Percentiles rank a stretch among this genome's conserved stretches.
These are phyloP conservation scores for Cercophora newfieldiana DNA, from an alignment of 495 filamentous ascomycete genomes.

Conservation along the genomic window DNA sequence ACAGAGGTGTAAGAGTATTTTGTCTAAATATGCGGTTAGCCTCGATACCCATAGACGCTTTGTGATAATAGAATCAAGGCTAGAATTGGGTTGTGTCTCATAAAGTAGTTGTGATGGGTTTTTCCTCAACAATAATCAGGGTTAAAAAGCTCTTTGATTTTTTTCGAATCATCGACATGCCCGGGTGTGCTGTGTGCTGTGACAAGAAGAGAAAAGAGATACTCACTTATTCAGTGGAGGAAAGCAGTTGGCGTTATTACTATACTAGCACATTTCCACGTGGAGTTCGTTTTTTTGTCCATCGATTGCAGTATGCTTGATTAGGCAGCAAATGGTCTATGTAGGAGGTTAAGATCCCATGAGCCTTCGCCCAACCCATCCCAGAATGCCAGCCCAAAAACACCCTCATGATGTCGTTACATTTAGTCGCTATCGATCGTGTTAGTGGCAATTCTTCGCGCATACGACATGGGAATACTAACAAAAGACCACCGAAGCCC, in stretches of 20 bases:
- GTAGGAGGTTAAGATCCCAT: conserved; percentile 37
- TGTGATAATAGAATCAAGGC: conserved; percentile 19
- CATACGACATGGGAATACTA: conserved; percentile 33
- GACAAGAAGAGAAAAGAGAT: conserved; percentile 17
- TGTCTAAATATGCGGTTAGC: conserved; percentile 24
- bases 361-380: conserved; percentile 39
- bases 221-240: conserved; percentile 45
- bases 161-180: conserved; percentile 52
- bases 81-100: conserved; percentile 44
- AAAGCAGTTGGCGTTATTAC: not conserved
- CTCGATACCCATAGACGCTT: conserved; percentile 28
- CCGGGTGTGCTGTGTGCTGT: not conserved
- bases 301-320: conserved; percentile 38
- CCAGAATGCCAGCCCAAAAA: conserved; percentile 39
- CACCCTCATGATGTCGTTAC: conserved; percentile 32
- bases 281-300: conserved; percentile 15
- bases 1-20: not conserved
- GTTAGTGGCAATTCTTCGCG: conserved; percentile 21
- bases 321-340: conserved; percentile 50
- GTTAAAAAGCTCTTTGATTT: conserved; percentile 59
- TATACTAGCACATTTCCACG: not conserved
- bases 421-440: conserved; percentile 44
- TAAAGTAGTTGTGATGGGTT: conserved; percentile 48
- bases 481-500: conserved; percentile 73
- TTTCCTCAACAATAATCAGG: conserved; percentile 50